Conservation (phyloP, 352 stramenopile species). For the Phytophthora constricta region DNA sequence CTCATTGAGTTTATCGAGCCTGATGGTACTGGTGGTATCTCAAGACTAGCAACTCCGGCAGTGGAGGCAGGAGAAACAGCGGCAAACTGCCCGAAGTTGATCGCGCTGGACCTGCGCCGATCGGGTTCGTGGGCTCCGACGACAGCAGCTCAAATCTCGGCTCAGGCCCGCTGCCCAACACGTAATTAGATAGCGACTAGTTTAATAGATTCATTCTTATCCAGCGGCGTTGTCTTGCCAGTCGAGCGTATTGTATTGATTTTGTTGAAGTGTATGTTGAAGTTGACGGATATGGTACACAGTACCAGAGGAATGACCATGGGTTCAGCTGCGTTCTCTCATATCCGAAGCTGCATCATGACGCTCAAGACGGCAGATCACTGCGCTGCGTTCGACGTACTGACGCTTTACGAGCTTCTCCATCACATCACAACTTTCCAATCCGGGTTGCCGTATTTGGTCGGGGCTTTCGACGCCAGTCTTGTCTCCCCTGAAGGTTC, state of each 20-base stretch:
- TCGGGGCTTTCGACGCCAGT: conserved; percentile 28
- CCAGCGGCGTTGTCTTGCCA: conserved; percentile 14
- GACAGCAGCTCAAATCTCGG: conserved; percentile 10
- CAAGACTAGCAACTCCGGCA: neutral
- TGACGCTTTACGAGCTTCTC: conserved; percentile 28
- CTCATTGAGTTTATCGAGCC: conserved; percentile 81
- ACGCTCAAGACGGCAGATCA: neutral
- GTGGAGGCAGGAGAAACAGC: conserved; percentile 21
- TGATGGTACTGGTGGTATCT: conserved; percentile 18
- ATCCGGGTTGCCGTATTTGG: conserved; percentile 25
- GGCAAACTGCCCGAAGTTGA: conserved; percentile 1
- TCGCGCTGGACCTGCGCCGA: neutral
- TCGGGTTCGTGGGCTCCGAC: conserved; percentile 18
- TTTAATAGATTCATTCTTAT: conserved; percentile 8
- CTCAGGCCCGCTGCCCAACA: neutral
- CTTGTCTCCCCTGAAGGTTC: conserved; percentile 14
- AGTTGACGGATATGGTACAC: conserved; percentile 4
- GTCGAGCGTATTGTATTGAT: no score
- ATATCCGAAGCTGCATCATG: no score
- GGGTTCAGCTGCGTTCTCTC: neutral
- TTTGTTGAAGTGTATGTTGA: no score
- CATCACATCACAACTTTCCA: conserved; percentile 38
- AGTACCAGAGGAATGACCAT: neutral
- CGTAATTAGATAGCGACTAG: conserved; percentile 6
- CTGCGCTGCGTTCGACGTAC: conserved; percentile 25